Percentiles rank a stretch among this genome's conserved stretches.
Conservation (phyloP, 1,284 basidiomycete species). For the Cryptococcus jaspeensis region DNA sequence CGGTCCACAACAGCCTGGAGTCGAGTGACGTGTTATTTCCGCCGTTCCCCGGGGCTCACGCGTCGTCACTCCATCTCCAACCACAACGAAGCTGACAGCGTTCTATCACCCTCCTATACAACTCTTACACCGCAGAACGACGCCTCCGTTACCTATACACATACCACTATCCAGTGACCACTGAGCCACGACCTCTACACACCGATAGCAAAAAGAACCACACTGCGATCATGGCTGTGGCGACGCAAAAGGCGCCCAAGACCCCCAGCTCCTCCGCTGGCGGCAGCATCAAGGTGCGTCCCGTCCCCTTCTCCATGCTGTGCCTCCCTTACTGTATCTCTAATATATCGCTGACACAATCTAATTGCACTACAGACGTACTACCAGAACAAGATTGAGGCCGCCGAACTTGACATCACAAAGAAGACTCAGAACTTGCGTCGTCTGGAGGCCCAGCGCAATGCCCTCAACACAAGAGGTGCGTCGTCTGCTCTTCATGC, state of each 20-base stretch:
- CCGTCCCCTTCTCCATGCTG: neutral
- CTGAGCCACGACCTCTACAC: neutral
- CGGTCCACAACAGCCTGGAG: too few relatives aligned
- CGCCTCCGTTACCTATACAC: neutral
- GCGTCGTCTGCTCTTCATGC: slow-evolving; percentile 27
- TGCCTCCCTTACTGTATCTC: neutral
- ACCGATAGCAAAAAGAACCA: neutral
- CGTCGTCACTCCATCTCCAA: neutral
- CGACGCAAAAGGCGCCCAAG: slow-evolving; percentile 29
- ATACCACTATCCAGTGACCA: neutral
- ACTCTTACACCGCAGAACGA: too few relatives aligned
- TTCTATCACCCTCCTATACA: too few relatives aligned
- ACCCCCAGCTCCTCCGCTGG: slow-evolving; percentile 10
- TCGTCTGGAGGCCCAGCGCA: slow-evolving; percentile 92
- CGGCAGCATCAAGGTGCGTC: slow-evolving; percentile 34
- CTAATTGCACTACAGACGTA: slow-evolving; percentile 61
- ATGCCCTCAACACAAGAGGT: slow-evolving; percentile 94
- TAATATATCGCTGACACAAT: neutral
- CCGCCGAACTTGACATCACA: slow-evolving; percentile 87
- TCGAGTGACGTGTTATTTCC: neutral
- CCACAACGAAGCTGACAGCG: too few relatives aligned
- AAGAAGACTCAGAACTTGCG: slow-evolving; percentile 95
- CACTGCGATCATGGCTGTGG: slow-evolving; percentile 23
- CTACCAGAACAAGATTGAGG: slow-evolving; percentile 94
- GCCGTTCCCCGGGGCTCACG: neutral